A percentile compares a stretch with the other conserved stretches of the same genome.
Conservation (phyloP, 2,329 filamentous ascomycete genomes). For the Uncinocarpus reesii region DNA sequence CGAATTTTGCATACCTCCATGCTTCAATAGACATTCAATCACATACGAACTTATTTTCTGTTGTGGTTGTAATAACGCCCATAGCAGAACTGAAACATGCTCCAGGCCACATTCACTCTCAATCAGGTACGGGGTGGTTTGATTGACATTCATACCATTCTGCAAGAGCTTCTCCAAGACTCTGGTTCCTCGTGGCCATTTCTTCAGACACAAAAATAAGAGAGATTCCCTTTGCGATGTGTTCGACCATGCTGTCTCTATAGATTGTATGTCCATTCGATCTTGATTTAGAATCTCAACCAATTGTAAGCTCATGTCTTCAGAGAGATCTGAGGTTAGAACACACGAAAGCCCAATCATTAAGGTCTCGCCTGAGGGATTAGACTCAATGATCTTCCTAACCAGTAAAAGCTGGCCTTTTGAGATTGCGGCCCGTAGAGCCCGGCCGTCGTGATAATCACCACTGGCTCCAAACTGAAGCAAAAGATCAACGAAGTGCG, state of each 20-base stretch:
- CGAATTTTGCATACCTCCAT: slow-evolving; percentile 28
- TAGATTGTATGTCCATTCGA: slow-evolving; percentile 8
- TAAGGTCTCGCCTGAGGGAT: slow-evolving; percentile 35
- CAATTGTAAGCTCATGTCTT: slow-evolving; percentile 44
- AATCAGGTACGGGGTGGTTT: slow-evolving; percentile 39
- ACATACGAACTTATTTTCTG: slow-evolving; percentile 52
- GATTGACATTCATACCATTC: slow-evolving; percentile 51
- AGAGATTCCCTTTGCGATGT: slow-evolving; percentile 42
- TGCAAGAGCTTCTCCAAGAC: slow-evolving; percentile 47
- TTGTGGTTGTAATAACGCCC: slow-evolving; percentile 53
- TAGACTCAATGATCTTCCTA: slow-evolving; percentile 8
- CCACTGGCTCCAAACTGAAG: slow-evolving; percentile 36
- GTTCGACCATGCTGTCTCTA: slow-evolving; percentile 29
- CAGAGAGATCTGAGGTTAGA: slow-evolving; percentile 43
- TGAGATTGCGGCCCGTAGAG: slow-evolving; percentile 42
- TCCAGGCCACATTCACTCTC: slow-evolving; percentile 44
- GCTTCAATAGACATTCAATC: slow-evolving; percentile 47
- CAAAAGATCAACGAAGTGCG: slow-evolving; percentile 37
- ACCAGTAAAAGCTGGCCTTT: slow-evolving; percentile 41
- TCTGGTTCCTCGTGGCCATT: slow-evolving; percentile 46
- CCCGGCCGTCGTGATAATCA: slow-evolving; percentile 45
- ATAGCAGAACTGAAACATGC: slow-evolving; percentile 48
- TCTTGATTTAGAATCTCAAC: slow-evolving; percentile 40
- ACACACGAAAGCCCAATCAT: slow-evolving; percentile 48
- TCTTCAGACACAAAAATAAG: slow-evolving; percentile 44